Evolutionary conservation across 805 yeast genomes (phyloP).

Genomic region (Candida loeiensis): DNA sequence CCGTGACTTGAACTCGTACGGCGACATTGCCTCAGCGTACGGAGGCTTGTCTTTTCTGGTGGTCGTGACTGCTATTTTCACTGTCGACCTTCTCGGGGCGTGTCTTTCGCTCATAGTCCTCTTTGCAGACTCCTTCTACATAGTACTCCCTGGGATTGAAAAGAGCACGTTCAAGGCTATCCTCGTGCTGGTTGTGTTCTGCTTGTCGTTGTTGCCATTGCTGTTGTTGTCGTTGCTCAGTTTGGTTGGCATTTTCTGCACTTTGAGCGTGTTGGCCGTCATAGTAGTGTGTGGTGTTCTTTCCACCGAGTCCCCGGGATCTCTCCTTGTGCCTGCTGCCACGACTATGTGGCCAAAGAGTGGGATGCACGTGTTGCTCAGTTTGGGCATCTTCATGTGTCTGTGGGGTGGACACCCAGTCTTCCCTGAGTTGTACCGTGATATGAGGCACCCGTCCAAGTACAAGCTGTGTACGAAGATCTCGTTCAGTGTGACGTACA

Average conservation of each 20-base stretch:
- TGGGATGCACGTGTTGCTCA: slow-evolving; percentile 48
- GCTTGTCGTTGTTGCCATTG: slow-evolving; percentile 67
- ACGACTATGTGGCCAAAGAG: slow-evolving; percentile 66
- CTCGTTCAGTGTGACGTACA: slow-evolving; percentile 58
- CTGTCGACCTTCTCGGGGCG: slow-evolving; percentile 73
- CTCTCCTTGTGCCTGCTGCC: slow-evolving; percentile 58
- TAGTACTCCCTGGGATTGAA: slow-evolving; percentile 16
- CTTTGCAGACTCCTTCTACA: slow-evolving; percentile 76
- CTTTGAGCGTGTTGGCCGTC: slow-evolving; percentile 58
- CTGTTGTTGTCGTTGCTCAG: slow-evolving; percentile 67
- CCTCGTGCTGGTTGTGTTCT: slow-evolving; percentile 37
- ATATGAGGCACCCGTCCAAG: slow-evolving; percentile 64
- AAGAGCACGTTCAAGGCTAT: slow-evolving; percentile 14
- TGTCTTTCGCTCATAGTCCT: slow-evolving; percentile 79
- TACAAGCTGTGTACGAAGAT: slow-evolving; percentile 50
- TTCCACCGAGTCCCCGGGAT: slow-evolving; percentile 67
- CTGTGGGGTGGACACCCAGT: slow-evolving; percentile 87
- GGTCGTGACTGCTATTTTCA: slow-evolving; percentile 67
- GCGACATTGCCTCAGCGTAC: slow-evolving; percentile 84
- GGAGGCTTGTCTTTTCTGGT: slow-evolving; percentile 75
- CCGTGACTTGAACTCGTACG: slow-evolving; percentile 77
- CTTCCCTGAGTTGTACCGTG: slow-evolving; percentile 68
- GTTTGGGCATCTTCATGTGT: slow-evolving; percentile 68
- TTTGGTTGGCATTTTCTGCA: slow-evolving; percentile 66
- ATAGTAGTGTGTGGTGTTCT: slow-evolving; percentile 62